Evolutionary conservation across 2,329 filamentous ascomycete species (phyloP).

Genomic region (Blastomyces emzantsi): DNA sequence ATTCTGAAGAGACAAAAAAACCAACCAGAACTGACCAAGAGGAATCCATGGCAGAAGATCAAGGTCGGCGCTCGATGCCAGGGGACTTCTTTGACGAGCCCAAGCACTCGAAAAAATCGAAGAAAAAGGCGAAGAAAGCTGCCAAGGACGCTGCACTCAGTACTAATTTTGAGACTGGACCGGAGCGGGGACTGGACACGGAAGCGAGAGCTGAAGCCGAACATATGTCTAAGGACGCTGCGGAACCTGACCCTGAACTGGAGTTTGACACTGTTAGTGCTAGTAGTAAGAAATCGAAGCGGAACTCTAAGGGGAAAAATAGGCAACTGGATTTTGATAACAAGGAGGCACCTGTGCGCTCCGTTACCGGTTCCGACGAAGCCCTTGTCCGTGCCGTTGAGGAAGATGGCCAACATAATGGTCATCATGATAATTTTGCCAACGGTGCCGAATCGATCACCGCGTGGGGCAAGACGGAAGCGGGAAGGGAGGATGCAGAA

Average conservation of each 20-base stretch:
- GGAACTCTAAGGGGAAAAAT: slow-evolving; percentile 16
- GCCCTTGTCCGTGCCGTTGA: not conserved
- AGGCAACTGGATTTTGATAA: slow-evolving; percentile 9
- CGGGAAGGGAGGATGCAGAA: slow-evolving; percentile 18
- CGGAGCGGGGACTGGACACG: not conserved
- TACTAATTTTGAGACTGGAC: not conserved
- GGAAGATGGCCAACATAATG: slow-evolving; percentile 3
- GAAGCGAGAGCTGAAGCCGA: slow-evolving; percentile 3
- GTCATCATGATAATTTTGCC: slow-evolving; percentile 16
- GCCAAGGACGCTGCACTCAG: not conserved
- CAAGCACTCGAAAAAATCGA: slow-evolving; percentile 4
- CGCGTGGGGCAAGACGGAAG: not conserved
- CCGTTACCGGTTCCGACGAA: no score
- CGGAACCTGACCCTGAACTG: slow-evolving; percentile 8
- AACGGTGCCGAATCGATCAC: slow-evolving; percentile 18
- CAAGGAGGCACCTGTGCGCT: not conserved
- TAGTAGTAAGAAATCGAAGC: slow-evolving; percentile 12
- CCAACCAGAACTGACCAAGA: not conserved
- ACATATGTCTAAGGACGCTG: not conserved
- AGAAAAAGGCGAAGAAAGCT: slow-evolving; percentile 9
- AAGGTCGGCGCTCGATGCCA: not conserved
- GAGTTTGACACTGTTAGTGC: not conserved
- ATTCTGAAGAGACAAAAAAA: not conserved
- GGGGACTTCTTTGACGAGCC: slow-evolving; percentile 4
- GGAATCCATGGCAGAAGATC: not conserved